Evolutionary conservation across 208 protist species (phyloP).

Genomic region (Wallacemonas sp.): DNA sequence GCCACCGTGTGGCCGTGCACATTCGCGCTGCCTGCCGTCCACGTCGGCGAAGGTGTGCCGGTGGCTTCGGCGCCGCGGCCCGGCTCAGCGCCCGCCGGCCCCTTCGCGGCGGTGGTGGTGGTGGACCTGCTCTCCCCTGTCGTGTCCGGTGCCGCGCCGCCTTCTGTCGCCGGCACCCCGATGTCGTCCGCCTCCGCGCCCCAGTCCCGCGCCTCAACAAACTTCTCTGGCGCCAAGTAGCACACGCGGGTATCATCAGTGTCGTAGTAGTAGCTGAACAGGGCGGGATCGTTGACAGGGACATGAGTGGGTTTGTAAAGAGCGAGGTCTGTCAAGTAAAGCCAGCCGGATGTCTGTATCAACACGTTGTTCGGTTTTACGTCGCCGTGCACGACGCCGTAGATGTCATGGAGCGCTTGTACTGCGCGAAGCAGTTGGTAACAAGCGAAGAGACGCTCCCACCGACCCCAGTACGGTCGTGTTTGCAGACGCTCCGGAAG

Average conservation of each 20-base stretch:
- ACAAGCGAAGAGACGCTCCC: slow-evolving; percentile 50
- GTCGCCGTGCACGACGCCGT: slow-evolving; percentile 81
- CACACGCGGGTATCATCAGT: slow-evolving; percentile 78
- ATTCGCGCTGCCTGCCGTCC: slow-evolving; percentile 54
- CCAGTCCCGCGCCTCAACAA: slow-evolving; percentile 30
- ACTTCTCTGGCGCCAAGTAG: slow-evolving; percentile 86
- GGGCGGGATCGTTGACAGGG: slow-evolving; percentile 61
- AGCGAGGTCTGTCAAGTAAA: slow-evolving; percentile 82
- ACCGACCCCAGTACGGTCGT: slow-evolving; percentile 45
- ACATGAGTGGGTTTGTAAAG: slow-evolving; percentile 80
- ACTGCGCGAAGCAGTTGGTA: slow-evolving; percentile 78
- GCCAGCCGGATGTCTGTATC: slow-evolving; percentile 60
- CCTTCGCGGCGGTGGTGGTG: not conserved
- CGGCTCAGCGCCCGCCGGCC: no score
- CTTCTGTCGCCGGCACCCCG: not conserved
- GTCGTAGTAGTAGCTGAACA: slow-evolving; percentile 91
- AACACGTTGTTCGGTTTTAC: slow-evolving; percentile 90
- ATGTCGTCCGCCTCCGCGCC: not conserved
- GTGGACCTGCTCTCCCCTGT: not conserved
- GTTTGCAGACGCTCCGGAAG: slow-evolving; percentile 73
- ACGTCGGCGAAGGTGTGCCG: slow-evolving; percentile 5
- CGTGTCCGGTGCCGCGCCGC: not conserved
- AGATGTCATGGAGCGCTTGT: slow-evolving; percentile 71
- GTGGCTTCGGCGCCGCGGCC: no score
- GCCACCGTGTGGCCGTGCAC: slow-evolving; percentile 52